These are phyloP conservation scores for Microbotryum silenes-acaulis DNA, from an alignment of 1,284 basidiomycete genomes.

Conservation along the genomic window DNA sequence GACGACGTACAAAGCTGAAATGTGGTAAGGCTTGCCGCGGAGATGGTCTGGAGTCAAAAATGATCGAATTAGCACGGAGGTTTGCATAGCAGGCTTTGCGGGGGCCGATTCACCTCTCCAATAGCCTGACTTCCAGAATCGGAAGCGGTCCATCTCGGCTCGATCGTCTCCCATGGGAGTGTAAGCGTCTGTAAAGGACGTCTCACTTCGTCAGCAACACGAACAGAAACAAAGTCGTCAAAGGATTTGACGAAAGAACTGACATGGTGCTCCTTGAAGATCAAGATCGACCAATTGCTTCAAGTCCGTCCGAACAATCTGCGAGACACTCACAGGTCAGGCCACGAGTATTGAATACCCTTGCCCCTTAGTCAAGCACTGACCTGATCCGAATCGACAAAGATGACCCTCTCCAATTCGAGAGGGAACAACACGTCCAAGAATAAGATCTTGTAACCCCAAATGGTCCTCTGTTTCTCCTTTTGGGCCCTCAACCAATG, in stretches of 20 bases:
- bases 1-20: slow-evolving; percentile 89
- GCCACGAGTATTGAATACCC: not conserved
- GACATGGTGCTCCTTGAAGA: slow-evolving; percentile 72
- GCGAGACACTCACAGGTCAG: slow-evolving; percentile 36
- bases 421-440: slow-evolving; percentile 97
- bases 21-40: slow-evolving; percentile 75
- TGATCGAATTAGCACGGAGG: slow-evolving; percentile 37
- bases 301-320: slow-evolving; percentile 92
- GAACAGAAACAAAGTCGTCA: not conserved
- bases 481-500: slow-evolving; percentile 92
- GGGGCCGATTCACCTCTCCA: slow-evolving; percentile 34
- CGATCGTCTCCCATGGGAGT: slow-evolving; percentile 97
- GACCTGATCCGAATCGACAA: slow-evolving; percentile 71
- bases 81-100: not conserved
- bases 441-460: slow-evolving; percentile 96
- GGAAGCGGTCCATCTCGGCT: slow-evolving; percentile 89
- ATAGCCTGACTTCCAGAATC: slow-evolving; percentile 87
- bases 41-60: slow-evolving; percentile 55
- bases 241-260: not conserved
- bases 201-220: not conserved
- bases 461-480: slow-evolving; percentile 96
- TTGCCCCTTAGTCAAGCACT: not conserved
- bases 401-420: slow-evolving; percentile 92
- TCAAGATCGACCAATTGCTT: slow-evolving; percentile 87
- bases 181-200: slow-evolving; percentile 50